phyloP scores from a whole-genome alignment of 495 filamentous ascomycete genomes.

The Neurospora sp. region DNA sequence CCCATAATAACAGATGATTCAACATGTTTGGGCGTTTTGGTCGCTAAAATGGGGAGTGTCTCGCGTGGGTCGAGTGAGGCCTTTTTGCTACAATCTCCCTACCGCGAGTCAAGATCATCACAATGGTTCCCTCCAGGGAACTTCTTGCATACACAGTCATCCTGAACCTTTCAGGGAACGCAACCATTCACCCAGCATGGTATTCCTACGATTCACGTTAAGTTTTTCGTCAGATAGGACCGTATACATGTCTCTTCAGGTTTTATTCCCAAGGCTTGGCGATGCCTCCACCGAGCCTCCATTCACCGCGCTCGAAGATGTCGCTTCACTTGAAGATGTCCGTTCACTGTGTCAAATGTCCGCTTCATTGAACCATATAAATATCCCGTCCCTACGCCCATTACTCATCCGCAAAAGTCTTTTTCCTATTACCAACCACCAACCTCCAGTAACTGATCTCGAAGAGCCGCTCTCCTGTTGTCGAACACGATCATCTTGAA shows the following conservation, averaged over 20 bases:
- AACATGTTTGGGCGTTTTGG: too few species aligned
- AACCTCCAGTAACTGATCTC: background rate
- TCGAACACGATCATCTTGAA: background rate
- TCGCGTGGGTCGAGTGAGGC: background rate
- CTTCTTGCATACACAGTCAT: background rate
- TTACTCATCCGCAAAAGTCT: background rate
- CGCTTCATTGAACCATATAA: background rate
- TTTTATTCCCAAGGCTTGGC: background rate
- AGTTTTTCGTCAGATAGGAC: background rate
- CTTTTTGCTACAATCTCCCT: background rate
- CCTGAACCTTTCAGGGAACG: background rate
- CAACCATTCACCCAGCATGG: background rate
- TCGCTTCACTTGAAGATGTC: background rate
- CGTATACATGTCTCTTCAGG: background rate
- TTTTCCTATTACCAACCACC: background rate
- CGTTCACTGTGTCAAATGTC: background rate
- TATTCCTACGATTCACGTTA: background rate
- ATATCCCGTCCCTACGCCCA: background rate
- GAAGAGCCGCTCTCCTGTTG: background rate
- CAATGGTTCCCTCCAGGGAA: background rate
- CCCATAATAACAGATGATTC: accelerated
- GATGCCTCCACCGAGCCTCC: background rate
- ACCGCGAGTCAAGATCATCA: background rate
- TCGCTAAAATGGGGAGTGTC: background rate
- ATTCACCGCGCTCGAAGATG: background rate